phyloP scores from a whole-genome alignment of 2,329 filamentous ascomycete species.

The Fusarium sp. region DNA sequence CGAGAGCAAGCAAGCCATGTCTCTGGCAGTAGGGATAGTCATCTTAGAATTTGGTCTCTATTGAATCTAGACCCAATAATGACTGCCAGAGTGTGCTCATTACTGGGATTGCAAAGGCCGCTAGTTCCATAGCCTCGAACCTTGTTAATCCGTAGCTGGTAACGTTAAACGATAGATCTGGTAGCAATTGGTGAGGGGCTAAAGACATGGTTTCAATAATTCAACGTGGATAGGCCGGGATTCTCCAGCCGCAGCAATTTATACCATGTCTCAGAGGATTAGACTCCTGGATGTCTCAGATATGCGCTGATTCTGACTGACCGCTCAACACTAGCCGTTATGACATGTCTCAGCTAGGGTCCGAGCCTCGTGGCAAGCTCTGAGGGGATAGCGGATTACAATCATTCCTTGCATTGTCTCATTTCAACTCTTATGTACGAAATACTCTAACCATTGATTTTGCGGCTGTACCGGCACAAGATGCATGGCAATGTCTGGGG shows the following conservation, averaged over 20 bases:
- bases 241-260: not conserved
- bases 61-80: conserved; percentile 20
- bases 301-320: not conserved
- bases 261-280: not conserved
- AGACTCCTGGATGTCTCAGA: not conserved
- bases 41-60: not conserved
- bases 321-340: not conserved
- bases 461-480: not conserved
- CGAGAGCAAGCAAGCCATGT: conserved; percentile 15
- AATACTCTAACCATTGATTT: not conserved
- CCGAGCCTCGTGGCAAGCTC: conserved; percentile 14
- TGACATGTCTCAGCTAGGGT: not conserved
- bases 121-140: conserved; percentile 25
- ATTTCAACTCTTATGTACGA: not conserved
- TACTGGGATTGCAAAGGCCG: not conserved
- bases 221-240: not conserved
- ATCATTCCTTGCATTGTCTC: conserved; percentile 6
- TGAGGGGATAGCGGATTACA: not conserved
- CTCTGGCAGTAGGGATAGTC: not conserved
- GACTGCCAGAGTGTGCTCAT: not conserved
- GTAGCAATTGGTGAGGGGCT: not conserved
- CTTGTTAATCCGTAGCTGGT: not conserved
- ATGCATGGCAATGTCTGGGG: not conserved
- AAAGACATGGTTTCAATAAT: not conserved
- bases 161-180: not conserved